phyloP scores from a whole-genome alignment of 2,329 filamentous ascomycete species.

The Microdochium bolleyi region DNA sequence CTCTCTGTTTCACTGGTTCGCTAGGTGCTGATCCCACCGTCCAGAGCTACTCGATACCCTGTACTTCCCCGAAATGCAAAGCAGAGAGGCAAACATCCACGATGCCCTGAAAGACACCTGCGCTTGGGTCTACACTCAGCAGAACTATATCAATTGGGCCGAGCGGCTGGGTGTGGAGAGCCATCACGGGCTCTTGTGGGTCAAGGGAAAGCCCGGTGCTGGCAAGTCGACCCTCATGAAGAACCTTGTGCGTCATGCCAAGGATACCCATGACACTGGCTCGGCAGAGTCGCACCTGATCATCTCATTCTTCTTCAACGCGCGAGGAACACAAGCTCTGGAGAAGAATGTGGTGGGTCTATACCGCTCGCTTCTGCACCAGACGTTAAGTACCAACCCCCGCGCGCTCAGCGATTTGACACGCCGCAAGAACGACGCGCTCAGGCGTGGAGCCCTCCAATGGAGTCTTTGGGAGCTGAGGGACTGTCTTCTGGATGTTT shows the following conservation, averaged over 20 bases:
- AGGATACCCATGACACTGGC: too few relatives aligned
- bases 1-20: too few relatives aligned
- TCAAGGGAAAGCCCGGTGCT: too few relatives aligned
- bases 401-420: too few relatives aligned
- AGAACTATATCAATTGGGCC: constrained; percentile 1
- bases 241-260: too few relatives aligned
- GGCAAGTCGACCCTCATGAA: too few relatives aligned
- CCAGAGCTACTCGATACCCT: constrained; percentile 3
- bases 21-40: too few relatives aligned
- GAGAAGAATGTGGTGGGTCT: constrained; percentile 1
- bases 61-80: neutral
- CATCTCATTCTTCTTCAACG: constrained; percentile 7
- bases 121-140: constrained; percentile 8
- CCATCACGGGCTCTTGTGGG: too few relatives aligned
- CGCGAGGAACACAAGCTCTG: neutral
- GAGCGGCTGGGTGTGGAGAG: too few relatives aligned
- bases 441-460: too few relatives aligned
- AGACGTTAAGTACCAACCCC: constrained; percentile 1
- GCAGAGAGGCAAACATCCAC: constrained; percentile 3
- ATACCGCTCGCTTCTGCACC: constrained; percentile 5
- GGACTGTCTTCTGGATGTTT: neutral
- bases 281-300: neutral
- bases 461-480: too few relatives aligned
- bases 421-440: too few relatives aligned
- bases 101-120: constrained; percentile 2